phyloP scores from a whole-genome alignment of 192 early-diverging fungal genomes.

The Coemansia sp. region DNA sequence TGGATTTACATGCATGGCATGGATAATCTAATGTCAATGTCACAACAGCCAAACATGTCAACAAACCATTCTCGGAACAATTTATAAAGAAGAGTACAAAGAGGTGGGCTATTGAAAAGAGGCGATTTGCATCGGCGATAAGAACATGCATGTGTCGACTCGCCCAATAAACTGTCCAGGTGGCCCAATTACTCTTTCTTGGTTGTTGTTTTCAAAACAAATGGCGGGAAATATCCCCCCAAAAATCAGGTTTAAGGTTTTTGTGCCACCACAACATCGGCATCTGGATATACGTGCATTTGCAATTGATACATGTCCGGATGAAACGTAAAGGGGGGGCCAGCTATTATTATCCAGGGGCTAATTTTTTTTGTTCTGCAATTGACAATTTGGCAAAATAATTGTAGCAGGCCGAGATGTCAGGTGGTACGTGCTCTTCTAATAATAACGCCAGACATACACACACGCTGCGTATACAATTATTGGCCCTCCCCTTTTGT shows the following conservation, averaged over 20 bases:
- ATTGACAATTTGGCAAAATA: background rate
- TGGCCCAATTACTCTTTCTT: background rate
- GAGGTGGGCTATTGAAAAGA: background rate
- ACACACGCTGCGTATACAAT: background rate
- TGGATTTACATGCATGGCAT: slow-evolving; percentile 3
- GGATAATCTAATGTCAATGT: background rate
- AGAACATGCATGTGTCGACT: background rate
- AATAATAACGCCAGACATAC: background rate
- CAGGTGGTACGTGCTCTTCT: background rate
- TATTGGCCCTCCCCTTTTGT: background rate
- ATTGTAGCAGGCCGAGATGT: background rate
- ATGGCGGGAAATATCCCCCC: background rate
- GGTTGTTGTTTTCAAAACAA: slow-evolving; percentile 5
- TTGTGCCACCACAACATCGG: background rate
- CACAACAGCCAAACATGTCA: slow-evolving; percentile 2
- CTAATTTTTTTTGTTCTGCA: background rate
- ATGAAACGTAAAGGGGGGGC: background rate
- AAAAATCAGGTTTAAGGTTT: slow-evolving; percentile 9
- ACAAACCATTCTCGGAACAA: background rate
- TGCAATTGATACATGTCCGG: slow-evolving; percentile 2
- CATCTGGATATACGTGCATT: background rate
- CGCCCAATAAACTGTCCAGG: background rate
- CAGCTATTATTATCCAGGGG: slow-evolving; percentile 7
- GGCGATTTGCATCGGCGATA: slow-evolving; percentile 7
- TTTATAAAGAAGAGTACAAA: slow-evolving; percentile 2